A percentile compares a stretch with the other conserved stretches of the same genome.
phyloP scores from a whole-genome alignment of 208 protist genomes.

The Acanthamoeba sp. region DNA sequence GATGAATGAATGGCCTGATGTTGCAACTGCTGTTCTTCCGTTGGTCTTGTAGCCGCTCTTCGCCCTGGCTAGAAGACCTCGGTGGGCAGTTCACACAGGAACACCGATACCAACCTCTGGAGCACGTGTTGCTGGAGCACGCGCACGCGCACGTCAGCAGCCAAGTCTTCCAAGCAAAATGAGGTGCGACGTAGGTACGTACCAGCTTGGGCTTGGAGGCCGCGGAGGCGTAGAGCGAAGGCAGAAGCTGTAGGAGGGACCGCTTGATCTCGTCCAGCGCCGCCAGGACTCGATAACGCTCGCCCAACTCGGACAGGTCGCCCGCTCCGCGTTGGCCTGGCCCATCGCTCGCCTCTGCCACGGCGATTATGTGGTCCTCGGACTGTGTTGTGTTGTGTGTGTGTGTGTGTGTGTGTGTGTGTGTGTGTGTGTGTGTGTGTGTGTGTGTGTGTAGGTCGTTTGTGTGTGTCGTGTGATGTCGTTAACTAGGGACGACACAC shows the following conservation, averaged over 20 bases:
- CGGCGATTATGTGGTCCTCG: too few species aligned
- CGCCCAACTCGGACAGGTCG: neutral
- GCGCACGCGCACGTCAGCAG: too few species aligned
- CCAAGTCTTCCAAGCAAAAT: too few species aligned
- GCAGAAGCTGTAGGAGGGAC: neutral
- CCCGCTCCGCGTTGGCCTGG: neutral
- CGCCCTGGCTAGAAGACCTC: too few species aligned
- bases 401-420: too few species aligned
- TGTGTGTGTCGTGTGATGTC: too few species aligned
- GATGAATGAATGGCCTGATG: too few species aligned
- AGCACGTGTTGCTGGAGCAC: slow-evolving; percentile 5
- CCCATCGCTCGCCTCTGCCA: too few species aligned
- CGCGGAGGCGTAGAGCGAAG: neutral
- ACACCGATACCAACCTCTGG: neutral
- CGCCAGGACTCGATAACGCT: neutral
- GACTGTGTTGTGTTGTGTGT: too few species aligned
- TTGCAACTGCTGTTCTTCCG: too few species aligned
- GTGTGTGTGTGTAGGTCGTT: neutral
- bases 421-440: neutral
- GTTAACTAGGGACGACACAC: slow-evolving; percentile 38
- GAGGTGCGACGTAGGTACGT: too few species aligned
- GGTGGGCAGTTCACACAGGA: neutral
- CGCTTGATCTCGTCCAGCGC: neutral
- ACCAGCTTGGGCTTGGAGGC: slow-evolving; percentile 9
- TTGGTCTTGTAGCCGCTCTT: too few species aligned